Percentiles rank a stretch among this genome's conserved stretches.
Evolutionary conservation across 192 early-diverging fungal species (phyloP).

Genomic region (Rhizoclosmatium sp.): DNA sequence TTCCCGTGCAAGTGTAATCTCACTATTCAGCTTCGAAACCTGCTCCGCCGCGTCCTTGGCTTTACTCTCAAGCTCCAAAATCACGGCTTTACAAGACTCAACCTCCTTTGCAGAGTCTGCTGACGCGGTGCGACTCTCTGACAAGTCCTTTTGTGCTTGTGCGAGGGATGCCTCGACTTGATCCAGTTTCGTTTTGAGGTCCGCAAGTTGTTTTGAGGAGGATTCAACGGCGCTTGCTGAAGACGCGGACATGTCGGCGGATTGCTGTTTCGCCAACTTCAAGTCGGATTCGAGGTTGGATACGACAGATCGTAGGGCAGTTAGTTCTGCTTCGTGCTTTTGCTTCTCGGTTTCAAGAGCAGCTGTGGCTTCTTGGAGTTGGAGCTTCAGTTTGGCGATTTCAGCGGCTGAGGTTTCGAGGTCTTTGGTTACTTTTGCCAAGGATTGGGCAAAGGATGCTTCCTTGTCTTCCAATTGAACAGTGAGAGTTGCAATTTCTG

Average conservation of each 20-base stretch:
- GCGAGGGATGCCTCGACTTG: not conserved
- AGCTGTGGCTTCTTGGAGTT: not conserved
- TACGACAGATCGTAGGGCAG: not conserved
- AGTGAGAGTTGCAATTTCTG: conserved; percentile 15
- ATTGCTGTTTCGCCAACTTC: not conserved
- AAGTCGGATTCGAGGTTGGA: not conserved
- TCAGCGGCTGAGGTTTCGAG: conserved; percentile 10
- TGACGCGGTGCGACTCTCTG: not conserved
- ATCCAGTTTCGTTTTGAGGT: conserved; percentile 8
- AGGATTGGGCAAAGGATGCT: not conserved
- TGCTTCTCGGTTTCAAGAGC: not conserved
- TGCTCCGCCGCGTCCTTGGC: not conserved
- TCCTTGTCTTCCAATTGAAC: conserved; percentile 29
- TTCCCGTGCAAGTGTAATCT: not conserved
- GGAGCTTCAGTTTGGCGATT: not conserved
- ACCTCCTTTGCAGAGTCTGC: not conserved
- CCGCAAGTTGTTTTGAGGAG: not conserved
- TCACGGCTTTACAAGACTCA: not conserved
- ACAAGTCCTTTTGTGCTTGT: not conserved
- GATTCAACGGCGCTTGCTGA: not conserved
- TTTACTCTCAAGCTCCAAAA: not conserved
- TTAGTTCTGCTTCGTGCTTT: conserved; percentile 10
- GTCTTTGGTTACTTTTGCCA: conserved; percentile 8
- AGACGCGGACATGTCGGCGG: not conserved
- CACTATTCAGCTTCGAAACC: not conserved